Base-by-base conservation (phyloP, 208 protist genomes). In the Wallacemonas collosoma region DNA sequence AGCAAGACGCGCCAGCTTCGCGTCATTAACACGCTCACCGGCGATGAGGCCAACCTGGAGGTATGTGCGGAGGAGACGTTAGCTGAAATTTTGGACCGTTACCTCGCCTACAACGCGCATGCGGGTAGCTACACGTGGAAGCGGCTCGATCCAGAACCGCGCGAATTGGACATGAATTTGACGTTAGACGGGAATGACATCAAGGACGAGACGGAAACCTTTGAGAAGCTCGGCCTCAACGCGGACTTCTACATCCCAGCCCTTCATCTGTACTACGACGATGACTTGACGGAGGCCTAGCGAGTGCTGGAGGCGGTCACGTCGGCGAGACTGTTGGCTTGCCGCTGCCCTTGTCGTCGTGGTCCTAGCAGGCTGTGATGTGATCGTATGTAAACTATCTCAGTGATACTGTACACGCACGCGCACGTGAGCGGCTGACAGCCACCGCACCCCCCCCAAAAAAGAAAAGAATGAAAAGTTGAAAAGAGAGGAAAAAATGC, bases 71-170 rank as follows among this genome's bases (percentile, higher is more conserved):
- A 98, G 81, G 93, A 98, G 68, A 97, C 93, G 12, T 72, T 98
- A 2, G 61, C 75, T n/a, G 91, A 98, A 51, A 97, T 98, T 61
- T 68, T 96, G n/a, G 89, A 91, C 55, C 77, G 96, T 36, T 98
- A 94, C 71, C 70, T 98, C n/a, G 53, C 43, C 15, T 75, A 93
- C 73, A 98, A 98, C 63, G 87, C 90, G 7, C 96, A 98, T 75
- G 96, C 96, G 35, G 72, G 82, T 26, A 97, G 92, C 67, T 98
- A 98, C 82, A 98, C 94, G 9, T 98, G 96, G 96, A 93, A 89
- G 69, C 81, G 93, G 38, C 82, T 95, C 15, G 87, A 93, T 56
- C 85, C 83, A 0, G 85, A 91, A 26, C 79, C 83, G 8, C 80
- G 91, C 5, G 87, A 86, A 51, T 82, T 98, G 8, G 93, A 98